Conservation (phyloP, 805 yeast species). For the Isabelozyma rhagii region DNA sequence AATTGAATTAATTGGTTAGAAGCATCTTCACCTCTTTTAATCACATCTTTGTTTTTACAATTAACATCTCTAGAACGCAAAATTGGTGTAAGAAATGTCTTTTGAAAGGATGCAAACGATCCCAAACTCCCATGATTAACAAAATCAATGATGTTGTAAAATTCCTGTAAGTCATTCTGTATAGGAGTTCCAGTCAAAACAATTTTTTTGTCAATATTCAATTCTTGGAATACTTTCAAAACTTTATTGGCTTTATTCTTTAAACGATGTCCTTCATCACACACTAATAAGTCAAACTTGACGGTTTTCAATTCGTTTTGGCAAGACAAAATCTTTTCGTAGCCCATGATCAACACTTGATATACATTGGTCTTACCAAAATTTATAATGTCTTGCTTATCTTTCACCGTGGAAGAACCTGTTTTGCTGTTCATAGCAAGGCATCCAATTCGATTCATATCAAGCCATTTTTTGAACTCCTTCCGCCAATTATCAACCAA, state of each 20-base stretch:
- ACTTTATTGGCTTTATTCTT: constrained; percentile 74
- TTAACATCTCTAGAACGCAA: constrained; percentile 61
- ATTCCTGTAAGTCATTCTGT: constrained; percentile 86
- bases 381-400: constrained; percentile 52
- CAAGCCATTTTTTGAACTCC: constrained; percentile 90
- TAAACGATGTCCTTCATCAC: constrained; percentile 94
- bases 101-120: constrained; percentile 52
- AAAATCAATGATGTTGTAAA: constrained; percentile 75
- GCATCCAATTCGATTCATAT: constrained; percentile 59
- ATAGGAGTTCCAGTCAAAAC: constrained; percentile 88
- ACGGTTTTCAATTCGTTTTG: constrained; percentile 47
- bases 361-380: constrained; percentile 70
- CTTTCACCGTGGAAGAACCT: constrained; percentile 43
- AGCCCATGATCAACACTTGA: constrained; percentile 82
- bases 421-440: constrained; percentile 53
- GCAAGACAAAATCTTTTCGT: constrained; percentile 69
- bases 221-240: constrained; percentile 52
- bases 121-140: constrained; percentile 84
- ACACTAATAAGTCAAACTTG: constrained; percentile 67
- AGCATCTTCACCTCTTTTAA: constrained; percentile 56
- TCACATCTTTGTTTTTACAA: constrained; percentile 47
- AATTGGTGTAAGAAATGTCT: constrained; percentile 67
- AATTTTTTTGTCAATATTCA: constrained; percentile 56
- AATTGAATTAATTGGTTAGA: constrained; percentile 61
- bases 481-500: constrained; percentile 81